Evolutionary conservation across 495 filamentous ascomycete genomes (phyloP), one percentile per base, ranked within the genome.

Genomic region (Penicillium argentinense): DNA sequence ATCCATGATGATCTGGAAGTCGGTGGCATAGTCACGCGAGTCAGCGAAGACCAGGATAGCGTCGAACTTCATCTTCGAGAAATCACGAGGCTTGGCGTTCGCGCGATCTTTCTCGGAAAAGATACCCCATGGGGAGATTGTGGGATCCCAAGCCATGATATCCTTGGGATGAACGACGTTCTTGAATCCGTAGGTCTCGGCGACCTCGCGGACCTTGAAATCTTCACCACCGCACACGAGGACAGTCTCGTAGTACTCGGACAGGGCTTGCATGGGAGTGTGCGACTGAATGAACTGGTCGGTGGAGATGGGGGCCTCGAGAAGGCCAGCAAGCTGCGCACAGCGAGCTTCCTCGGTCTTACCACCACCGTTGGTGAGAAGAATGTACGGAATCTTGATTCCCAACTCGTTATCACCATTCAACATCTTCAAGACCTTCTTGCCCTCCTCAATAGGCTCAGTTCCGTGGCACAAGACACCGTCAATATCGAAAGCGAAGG

Each of bases 221-320:
- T 88, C 89, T 64, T 95, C 89, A 50, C 89, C 89, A 61, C 90
- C 90, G 28, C 90, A 80, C 14, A 96, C 88, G 3, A 96, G 79
- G 12, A 95, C 89, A 12, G 89, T 92, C 18, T 82, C 73, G 70
- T 91, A 93, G 62, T 84, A 84, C 64, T 81, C 77, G 11, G 88
- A 81, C 80, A 95, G 83, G 53, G 92, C 89, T 54, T 86, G 82
- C 86, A 97, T 95, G 28, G 91, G 91, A 33, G 91, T 96, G 70
- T 97, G 91, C 9, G 88, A 89, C 64, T 91, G 92, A 66, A 96
- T 91, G 75, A 96, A 95, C 62, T 95, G 91, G 47, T 87, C 86
- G 3, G 86, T 87, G 1, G 89, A 87, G 51, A 96, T 84, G 47
- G 70, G 69, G 24, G 83, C 71, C 46, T 89, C 82, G 24, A 97